Evolutionary conservation across 2,329 filamentous ascomycete genomes (phyloP), one percentile per base, ranked within the genome.

Genomic region (Fusarium oligoseptatum): DNA sequence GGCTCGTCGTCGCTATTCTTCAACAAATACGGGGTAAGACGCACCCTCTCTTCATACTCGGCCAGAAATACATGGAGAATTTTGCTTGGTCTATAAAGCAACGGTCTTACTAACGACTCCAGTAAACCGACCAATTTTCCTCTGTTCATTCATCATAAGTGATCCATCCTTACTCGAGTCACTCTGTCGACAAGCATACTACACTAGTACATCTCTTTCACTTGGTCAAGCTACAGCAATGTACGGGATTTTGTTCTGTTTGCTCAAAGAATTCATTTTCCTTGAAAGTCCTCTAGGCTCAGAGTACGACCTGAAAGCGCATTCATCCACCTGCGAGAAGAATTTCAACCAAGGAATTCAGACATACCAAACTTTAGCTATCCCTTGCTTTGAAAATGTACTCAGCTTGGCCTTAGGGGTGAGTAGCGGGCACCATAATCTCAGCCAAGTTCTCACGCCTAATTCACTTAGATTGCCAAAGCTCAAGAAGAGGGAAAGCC

Each of bases 321-420:
- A 58, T 12, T 8, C 14, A 8, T 39, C 56, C n/a, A 58, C 56
- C 8, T 58, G 56, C 56, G 56, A 58, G 56, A 58, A 27, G 20
- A 58, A 45, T 50, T 62, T 62, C 41, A 62, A 27, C 45, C 60
- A 24, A 17, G 60, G 60, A 2, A 36, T 62, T 8, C 27, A 62
- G 15, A 62, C 60, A 14, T 50, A 29, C 9, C 39, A 48, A n/a
- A 22, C n/a, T 9, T 12, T 62, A 29, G 41, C 60, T 22, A 62
- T n/a, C 2, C 60, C 60, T 50, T 62, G 41, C 41, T 62, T 62
- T 37, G 60, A 62, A 14, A 62, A 62, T 34, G 60, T 62, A 17
- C 43, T 62, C 39, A 36, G 60, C 24, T 9, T 62, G 27, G 39
- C 60, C 24, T 36, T 62, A n/a, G 60, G 60, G 60, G 60, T 62